These are phyloP conservation scores for Litsea cubeba DNA, from an alignment of 164 flowering plant species.

Conservation along the genomic window DNA sequence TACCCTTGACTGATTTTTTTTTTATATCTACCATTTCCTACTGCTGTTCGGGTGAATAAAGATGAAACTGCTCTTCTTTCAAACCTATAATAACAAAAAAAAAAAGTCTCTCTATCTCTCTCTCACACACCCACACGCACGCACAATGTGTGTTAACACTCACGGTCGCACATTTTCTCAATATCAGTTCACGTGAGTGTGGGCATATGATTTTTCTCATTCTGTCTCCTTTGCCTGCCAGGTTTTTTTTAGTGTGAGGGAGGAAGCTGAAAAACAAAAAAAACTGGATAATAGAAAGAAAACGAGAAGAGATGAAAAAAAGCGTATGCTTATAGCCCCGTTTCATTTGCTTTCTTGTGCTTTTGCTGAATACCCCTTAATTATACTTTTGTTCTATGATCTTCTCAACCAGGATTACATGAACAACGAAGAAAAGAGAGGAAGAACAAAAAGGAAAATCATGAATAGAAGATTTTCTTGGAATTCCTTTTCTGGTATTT, in stretches of 20 bases:
- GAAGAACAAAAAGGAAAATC: constrained; percentile 25
- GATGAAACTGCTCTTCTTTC: no score
- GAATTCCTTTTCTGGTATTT: background rate
- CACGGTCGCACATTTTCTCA: no score
- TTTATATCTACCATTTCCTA: no score
- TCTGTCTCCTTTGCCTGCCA: constrained; percentile 10
- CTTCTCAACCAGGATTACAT: constrained; percentile 35
- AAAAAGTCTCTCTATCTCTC: no score
- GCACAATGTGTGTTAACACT: no score
- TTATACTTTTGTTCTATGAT: background rate
- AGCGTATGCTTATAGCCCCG: constrained; percentile 28
- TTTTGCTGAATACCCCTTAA: background rate
- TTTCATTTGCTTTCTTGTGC: background rate
- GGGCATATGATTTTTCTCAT: no score
- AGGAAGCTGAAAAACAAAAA: constrained; percentile 38
- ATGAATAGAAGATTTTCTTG: constrained; percentile 12
- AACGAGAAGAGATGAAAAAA: constrained; percentile 65
- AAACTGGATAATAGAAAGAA: constrained; percentile 29
- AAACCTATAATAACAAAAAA: no score
- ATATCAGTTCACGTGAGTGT: no score
- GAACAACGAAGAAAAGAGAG: constrained; percentile 59
- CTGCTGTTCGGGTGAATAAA: no score
- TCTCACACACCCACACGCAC: no score
- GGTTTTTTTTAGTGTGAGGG: constrained; percentile 50
- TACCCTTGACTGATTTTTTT: no score